These are phyloP conservation scores for Fusarium sp. DNA, from an alignment of 2,329 filamentous ascomycete species.

Conservation along the genomic window DNA sequence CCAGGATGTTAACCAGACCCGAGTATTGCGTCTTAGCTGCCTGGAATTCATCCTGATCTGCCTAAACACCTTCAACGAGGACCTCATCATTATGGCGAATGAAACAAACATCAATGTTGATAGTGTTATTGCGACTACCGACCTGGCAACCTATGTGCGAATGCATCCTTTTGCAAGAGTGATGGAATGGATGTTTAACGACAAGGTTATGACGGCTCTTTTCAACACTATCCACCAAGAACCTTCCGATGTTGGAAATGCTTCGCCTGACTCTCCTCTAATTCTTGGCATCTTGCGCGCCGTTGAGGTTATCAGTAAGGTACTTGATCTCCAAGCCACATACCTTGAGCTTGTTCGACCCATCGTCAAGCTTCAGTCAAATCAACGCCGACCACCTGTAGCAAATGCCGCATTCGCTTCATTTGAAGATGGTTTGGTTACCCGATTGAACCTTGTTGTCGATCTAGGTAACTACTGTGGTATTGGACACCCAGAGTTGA, in stretches of 20 bases:
- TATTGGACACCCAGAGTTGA: conserved; percentile 82
- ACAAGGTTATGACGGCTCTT: conserved; percentile 82
- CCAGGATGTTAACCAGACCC: conserved; percentile 73
- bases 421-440: conserved; percentile 91
- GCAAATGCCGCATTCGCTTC: conserved; percentile 79
- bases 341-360: conserved; percentile 91
- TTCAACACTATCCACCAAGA: conserved; percentile 85
- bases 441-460: conserved; percentile 80
- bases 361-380: conserved; percentile 74
- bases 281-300: conserved; percentile 81
- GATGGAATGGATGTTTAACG: conserved; percentile 99
- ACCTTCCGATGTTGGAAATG: conserved; percentile 75
- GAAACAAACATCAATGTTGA: conserved; percentile 81
- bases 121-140: conserved; percentile 76
- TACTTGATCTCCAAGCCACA: conserved; percentile 88
- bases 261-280: conserved; percentile 81
- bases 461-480: conserved; percentile 89
- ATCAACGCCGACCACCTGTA: conserved; percentile 69
- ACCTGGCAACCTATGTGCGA: conserved; percentile 81
- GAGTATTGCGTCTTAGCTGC: conserved; percentile 81
- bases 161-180: conserved; percentile 93
- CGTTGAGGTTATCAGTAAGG: conserved; percentile 85
- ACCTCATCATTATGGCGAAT: conserved; percentile 87
- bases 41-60: conserved; percentile 85
- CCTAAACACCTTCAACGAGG: conserved; percentile 90